Evolutionary conservation across 805 yeast genomes (phyloP).

Genomic region (Candida loeiensis): DNA sequence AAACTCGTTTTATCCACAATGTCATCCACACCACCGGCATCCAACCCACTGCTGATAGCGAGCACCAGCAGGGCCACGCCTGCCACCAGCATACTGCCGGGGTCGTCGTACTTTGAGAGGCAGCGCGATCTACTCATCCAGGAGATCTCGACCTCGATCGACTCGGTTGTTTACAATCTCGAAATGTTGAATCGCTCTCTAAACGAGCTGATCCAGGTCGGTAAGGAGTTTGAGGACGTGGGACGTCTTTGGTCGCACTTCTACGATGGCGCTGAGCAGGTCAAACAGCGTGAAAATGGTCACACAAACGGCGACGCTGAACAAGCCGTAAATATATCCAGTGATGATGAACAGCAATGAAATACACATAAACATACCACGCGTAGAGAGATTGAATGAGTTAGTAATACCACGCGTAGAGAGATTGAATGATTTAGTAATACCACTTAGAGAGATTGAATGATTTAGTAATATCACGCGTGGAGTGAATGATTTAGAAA

Average conservation of each 20-base stretch:
- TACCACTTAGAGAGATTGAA: too few relatives aligned
- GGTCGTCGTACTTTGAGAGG: conserved; percentile 45
- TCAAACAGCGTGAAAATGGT: conserved; percentile 3
- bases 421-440: too few relatives aligned
- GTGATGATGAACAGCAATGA: conserved; percentile 6
- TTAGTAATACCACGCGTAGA: too few relatives aligned
- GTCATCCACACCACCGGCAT: conserved; percentile 9
- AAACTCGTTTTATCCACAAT: neutral
- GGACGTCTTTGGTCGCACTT: conserved; percentile 68
- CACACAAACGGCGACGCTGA: neutral
- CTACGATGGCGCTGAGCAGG: conserved; percentile 48
- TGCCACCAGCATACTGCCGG: conserved; percentile 2
- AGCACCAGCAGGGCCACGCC: conserved; percentile 1
- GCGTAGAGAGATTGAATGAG: too few relatives aligned
- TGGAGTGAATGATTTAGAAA: too few relatives aligned
- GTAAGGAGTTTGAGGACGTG: conserved; percentile 71
- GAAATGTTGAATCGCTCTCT: conserved; percentile 65
- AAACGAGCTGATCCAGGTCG: conserved; percentile 66
- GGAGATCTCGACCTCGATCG: conserved; percentile 57
- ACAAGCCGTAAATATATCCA: conserved; percentile 8
- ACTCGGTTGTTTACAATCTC: conserved; percentile 59
- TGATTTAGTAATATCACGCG: too few relatives aligned
- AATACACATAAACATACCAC: too few relatives aligned
- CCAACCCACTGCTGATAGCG: conserved; percentile 5
- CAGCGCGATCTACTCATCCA: conserved; percentile 57